Conservation (phyloP, 1,284 basidiomycete species). For the Sporisorium iseilematis-ciliati region DNA sequence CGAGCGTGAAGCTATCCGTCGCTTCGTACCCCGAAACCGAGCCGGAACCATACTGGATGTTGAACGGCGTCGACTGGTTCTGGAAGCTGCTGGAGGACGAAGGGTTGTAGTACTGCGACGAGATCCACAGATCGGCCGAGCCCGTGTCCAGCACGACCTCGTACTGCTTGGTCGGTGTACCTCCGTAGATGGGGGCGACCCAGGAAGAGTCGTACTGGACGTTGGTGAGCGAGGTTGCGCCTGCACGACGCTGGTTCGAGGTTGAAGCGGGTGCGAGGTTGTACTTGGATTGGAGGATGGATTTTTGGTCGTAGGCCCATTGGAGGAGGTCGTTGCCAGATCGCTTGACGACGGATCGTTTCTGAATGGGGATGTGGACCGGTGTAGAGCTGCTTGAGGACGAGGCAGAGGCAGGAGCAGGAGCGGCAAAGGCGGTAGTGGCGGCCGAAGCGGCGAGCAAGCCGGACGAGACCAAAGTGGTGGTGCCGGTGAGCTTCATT, state of each 20-base stretch:
- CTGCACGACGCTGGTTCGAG: conserved; percentile 18
- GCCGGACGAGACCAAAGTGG: conserved; percentile 31
- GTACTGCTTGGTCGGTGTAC: conserved; percentile 40
- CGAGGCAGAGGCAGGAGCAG: conserved; percentile 15
- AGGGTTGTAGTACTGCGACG: conserved; percentile 27
- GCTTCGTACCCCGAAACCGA: conserved; percentile 47
- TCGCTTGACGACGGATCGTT: conserved; percentile 29
- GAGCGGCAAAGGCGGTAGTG: conserved; percentile 16
- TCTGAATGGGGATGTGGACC: conserved; percentile 38
- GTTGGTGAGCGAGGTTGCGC: conserved; percentile 38
- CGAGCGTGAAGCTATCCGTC: conserved; percentile 40
- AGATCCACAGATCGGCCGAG: conserved; percentile 54
- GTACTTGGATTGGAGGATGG: conserved; percentile 56
- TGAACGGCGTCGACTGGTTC: conserved; percentile 38
- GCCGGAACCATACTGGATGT: conserved; percentile 53
- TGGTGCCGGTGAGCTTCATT: conserved; percentile 35
- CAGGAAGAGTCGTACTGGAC: conserved; percentile 56
- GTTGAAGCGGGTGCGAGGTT: conserved; percentile 12
- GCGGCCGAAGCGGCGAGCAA: conserved; percentile 37
- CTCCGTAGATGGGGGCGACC: conserved; percentile 46
- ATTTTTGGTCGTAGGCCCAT: conserved; percentile 56
- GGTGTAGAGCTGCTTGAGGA: conserved; percentile 1
- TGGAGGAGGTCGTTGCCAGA: conserved; percentile 40
- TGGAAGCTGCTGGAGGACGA: conserved; percentile 33
- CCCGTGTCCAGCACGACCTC: conserved; percentile 60